These are phyloP conservation scores for Musa balbisiana DNA, from an alignment of 202 grass and related monocot genomes.

Conservation along the genomic window DNA sequence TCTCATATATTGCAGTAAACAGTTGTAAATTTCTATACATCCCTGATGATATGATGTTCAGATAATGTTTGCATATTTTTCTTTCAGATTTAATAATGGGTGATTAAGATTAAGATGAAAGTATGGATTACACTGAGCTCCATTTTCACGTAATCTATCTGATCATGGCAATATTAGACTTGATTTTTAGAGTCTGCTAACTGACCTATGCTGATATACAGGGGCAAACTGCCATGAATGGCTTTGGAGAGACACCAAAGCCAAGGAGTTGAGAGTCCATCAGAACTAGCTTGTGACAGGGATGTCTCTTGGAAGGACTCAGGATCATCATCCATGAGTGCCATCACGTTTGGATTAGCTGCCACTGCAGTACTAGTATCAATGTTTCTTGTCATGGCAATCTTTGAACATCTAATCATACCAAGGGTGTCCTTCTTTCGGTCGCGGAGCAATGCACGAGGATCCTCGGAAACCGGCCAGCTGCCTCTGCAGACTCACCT, in stretches of 20 bases:
- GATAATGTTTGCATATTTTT: too few relatives aligned
- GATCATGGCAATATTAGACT: too few relatives aligned
- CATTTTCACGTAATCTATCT: too few relatives aligned
- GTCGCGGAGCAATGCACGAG: not conserved
- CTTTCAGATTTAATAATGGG: too few relatives aligned
- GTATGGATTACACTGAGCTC: too few relatives aligned
- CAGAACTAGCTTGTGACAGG: conserved; percentile 25
- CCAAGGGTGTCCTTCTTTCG: conserved; percentile 34
- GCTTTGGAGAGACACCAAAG: conserved; percentile 42
- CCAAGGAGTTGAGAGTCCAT: conserved; percentile 42
- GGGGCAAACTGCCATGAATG: conserved; percentile 35
- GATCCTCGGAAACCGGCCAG: not conserved
- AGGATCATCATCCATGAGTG: conserved; percentile 65
- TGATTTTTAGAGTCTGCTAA: too few relatives aligned
- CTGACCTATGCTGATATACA: not conserved
- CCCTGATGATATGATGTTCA: too few relatives aligned
- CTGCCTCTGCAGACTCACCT: conserved; percentile 2
- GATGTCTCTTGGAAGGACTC: conserved; percentile 53
- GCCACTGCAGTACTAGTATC: conserved; percentile 81
- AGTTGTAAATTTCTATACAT: too few relatives aligned
- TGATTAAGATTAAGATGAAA: too few relatives aligned
- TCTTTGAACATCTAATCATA: conserved; percentile 91
- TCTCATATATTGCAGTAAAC: too few relatives aligned
- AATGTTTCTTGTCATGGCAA: conserved; percentile 94
- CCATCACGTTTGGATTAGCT: conserved; percentile 90